A percentile compares a stretch with the other conserved stretches of the same genome.
Conservation (phyloP, 345 rosid genomes). For the Durio zibethinus region DNA sequence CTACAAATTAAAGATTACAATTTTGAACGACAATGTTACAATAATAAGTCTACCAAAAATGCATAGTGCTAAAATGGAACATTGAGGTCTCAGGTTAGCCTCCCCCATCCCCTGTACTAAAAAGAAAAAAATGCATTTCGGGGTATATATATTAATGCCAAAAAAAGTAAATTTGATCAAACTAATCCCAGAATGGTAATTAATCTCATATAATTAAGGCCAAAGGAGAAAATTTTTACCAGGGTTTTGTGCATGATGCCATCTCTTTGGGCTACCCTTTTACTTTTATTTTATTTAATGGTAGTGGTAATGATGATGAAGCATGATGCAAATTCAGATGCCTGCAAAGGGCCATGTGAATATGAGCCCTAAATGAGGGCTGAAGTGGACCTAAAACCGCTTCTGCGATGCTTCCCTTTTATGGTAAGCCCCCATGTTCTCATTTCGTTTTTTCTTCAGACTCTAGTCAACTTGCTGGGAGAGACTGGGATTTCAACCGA, state of each 20-base stretch:
- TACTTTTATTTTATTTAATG: neutral
- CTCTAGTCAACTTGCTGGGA: neutral
- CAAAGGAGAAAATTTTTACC: neutral
- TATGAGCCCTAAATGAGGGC: neutral
- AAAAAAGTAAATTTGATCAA: neutral
- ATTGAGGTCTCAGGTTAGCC: too few relatives aligned
- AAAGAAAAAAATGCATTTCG: too few relatives aligned
- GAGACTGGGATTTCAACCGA: neutral
- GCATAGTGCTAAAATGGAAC: too few relatives aligned
- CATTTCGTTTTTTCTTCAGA: neutral
- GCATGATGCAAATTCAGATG: neutral
- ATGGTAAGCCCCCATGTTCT: constrained; percentile 10
- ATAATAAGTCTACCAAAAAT: too few relatives aligned
- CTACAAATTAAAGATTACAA: too few relatives aligned
- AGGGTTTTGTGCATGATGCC: neutral
- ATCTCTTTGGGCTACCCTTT: neutral
- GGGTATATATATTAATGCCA: neutral
- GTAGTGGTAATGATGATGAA: neutral
- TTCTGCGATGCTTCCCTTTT: neutral
- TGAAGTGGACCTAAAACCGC: constrained; percentile 28
- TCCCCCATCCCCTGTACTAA: too few relatives aligned
- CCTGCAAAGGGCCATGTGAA: constrained; percentile 19
- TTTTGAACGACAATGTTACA: too few relatives aligned
- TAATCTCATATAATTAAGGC: neutral
- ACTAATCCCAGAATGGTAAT: neutral